Base-by-base conservation (phyloP, 176 grass and related monocot species). In the Guadua angustifolia region DNA sequence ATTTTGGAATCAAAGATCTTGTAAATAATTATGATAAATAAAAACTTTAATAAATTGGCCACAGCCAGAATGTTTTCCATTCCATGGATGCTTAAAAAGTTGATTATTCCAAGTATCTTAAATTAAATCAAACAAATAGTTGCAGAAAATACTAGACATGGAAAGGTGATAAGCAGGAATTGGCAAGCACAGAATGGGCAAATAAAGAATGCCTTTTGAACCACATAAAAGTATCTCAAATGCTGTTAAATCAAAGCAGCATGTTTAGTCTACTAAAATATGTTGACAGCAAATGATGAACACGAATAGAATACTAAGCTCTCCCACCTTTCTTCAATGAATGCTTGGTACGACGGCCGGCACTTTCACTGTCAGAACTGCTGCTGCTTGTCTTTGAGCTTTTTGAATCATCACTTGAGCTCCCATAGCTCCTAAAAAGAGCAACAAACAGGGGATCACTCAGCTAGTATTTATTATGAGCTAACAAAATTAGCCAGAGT, bases 391-490 rank as follows among this genome's bases (percentile, higher is more conserved):
- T 82, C 75, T 74, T 85, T 67, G 75, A 89, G 77, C 82, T 88
- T 78, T 83, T 43, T 42, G 90, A 92, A 73, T 84, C 79, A 69
- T 86, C 82, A 88, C 90, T 95, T 38, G 85, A 90, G 79, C 79
- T 83, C 43, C 36, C 75, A 62, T 86, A 83, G 40, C 88, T 88
- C 71, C 93, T 95, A 57, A 55, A 86, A 71, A 73, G 19, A 58
- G 21, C 66, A 56, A 25, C 49, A 82, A 86, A 18, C 22, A 79
- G 26, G 43, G 57, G 12, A 21, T 77, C 22, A 58, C 75, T 90
- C n/a, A 75, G 29, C 8, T 43, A 69, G 18, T 79, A 74, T 39
- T 66, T 77, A 29, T 90, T 67, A 14, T 58, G 63, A 74, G 69
- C 76, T 67, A 86, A 62, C 35, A 66, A 80, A 69, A 71, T 25